Percentiles rank a stretch among this genome's conserved stretches.
phyloP scores from a whole-genome alignment of 2,329 filamentous ascomycete species.

The Fusarium ambrosium region DNA sequence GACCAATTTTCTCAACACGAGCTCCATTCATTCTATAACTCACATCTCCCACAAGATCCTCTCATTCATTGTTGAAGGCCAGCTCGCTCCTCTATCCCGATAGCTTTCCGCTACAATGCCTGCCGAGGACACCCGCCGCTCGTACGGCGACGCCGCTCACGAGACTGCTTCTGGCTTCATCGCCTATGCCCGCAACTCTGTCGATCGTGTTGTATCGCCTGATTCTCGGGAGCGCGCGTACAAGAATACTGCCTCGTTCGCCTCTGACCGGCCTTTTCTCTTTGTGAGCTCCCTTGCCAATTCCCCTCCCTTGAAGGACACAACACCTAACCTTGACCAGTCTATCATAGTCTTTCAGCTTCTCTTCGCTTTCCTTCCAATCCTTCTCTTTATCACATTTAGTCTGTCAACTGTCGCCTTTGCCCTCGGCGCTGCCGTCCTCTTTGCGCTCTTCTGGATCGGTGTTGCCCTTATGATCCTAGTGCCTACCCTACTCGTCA shows the following conservation, averaged over 20 bases:
- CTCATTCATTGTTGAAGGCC: background rate
- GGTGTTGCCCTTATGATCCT: slow-evolving; percentile 76
- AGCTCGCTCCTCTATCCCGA: background rate
- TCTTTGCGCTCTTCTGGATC: slow-evolving; percentile 77
- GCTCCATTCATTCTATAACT: background rate
- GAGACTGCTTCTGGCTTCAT: slow-evolving; percentile 54
- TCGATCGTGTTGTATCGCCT: slow-evolving; percentile 70
- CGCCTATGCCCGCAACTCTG: slow-evolving; percentile 58
- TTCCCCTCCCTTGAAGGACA: background rate
- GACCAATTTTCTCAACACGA: background rate
- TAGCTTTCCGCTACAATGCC: slow-evolving; percentile 20
- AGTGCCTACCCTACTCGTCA: slow-evolving; percentile 76
- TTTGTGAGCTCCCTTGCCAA: slow-evolving; percentile 65
- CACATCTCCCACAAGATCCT: background rate
- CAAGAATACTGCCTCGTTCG: slow-evolving; percentile 67
- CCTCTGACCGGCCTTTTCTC: slow-evolving; percentile 74
- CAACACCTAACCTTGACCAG: slow-evolving; percentile 54
- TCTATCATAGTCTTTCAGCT: slow-evolving; percentile 77
- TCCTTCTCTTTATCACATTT: slow-evolving; percentile 78
- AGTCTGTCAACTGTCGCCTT: slow-evolving; percentile 72
- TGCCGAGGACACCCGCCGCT: slow-evolving; percentile 18
- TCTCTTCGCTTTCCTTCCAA: slow-evolving; percentile 74
- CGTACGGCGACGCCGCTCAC: slow-evolving; percentile 45
- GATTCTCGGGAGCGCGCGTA: slow-evolving; percentile 70
- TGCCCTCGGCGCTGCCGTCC: slow-evolving; percentile 70